Evolutionary conservation across 495 filamentous ascomycete species (phyloP), one percentile per base, ranked within the genome.

Genomic region (Aspergillus ellipticus): DNA sequence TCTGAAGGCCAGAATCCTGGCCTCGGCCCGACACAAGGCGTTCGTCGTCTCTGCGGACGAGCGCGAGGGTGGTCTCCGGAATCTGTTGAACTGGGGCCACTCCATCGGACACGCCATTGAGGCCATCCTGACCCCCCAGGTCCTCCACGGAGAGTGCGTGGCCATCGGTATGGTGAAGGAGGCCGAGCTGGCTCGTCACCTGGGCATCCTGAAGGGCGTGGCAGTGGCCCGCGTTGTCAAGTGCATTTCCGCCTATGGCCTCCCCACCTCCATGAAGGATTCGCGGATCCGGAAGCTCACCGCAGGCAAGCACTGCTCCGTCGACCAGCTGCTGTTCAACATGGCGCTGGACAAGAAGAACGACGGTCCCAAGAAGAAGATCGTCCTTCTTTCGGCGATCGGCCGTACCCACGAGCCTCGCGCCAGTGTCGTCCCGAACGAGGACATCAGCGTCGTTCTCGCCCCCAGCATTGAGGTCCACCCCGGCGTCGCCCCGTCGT

Each of bases 261-360:
- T 98, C 53, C 95, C 94, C 17, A 94, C 87, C 4, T 93, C 91
- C 2, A 64, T 96, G 35, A 81, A 88, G 50, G 92, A 97, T 72
- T 83, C 89, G 64, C 83, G 84, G n/a, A 84, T 98, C 37, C 82
- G 85, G 49, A 90, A 89, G 65, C 79, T 92, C 54, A 92, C 95
- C 8, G 90, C 89, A 6, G 88, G 85, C 26, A 97, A 94, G 69
- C 80, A 86, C 60, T 98, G 95, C 68, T 86, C 91, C n/a, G 89
- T 97, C 10, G 90, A 97, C 57, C 83, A 87, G 42, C 69, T 97
- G 54, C 76, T 98, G 43, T 80, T 85, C 55, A 93, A 95, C 67
- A 98, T 98, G 94, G 92, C 85, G 2, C 85, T 97, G 37, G 94
- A 98, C 74, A 98, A 98, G 82, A 98, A 98, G 82, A 98, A 98